phyloP scores from a whole-genome alignment of 148 eudicot genomes.

The Agrostemma githago region DNA sequence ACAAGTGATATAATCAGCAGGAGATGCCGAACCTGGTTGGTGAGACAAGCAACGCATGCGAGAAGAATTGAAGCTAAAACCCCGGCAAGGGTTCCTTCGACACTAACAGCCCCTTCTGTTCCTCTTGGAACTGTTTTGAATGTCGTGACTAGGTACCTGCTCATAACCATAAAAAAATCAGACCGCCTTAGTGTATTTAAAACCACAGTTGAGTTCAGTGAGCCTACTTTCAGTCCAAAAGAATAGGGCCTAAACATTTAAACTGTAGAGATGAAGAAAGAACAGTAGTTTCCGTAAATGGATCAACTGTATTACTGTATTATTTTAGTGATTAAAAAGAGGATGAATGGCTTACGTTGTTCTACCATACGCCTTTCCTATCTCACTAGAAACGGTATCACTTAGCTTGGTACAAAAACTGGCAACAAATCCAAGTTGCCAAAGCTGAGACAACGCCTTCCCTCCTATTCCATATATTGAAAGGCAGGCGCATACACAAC shows the following conservation, averaged over 20 bases:
- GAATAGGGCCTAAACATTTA: too few species aligned
- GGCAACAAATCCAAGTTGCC: slow-evolving; percentile 92
- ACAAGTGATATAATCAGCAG: background rate
- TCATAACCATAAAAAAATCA: slow-evolving; percentile 9
- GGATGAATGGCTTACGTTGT: slow-evolving; percentile 54
- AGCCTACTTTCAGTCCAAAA: too few species aligned
- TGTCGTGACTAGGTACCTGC: slow-evolving; percentile 84
- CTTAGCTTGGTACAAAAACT: slow-evolving; percentile 95
- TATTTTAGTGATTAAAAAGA: background rate
- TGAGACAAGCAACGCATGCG: slow-evolving; percentile 55
- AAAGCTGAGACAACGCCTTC: slow-evolving; percentile 50
- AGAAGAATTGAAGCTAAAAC: slow-evolving; percentile 72
- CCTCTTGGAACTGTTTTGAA: slow-evolving; percentile 90
- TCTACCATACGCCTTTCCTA: slow-evolving; percentile 94
- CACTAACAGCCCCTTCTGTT: slow-evolving; percentile 93
- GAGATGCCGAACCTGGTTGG: slow-evolving; percentile 50
- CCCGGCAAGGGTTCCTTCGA: slow-evolving; percentile 90
- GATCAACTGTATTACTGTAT: too few species aligned
- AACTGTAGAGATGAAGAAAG: too few species aligned
- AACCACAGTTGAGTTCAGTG: too few species aligned
- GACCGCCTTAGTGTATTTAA: background rate
- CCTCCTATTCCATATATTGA: slow-evolving; percentile 74
- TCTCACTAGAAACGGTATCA: slow-evolving; percentile 94
- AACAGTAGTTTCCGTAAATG: too few species aligned
- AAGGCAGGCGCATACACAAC: slow-evolving; percentile 87